Evolutionary conservation across 805 yeast genomes (phyloP), one percentile per base, ranked within the genome.

Genomic region (Myxozyma neotropica): DNA sequence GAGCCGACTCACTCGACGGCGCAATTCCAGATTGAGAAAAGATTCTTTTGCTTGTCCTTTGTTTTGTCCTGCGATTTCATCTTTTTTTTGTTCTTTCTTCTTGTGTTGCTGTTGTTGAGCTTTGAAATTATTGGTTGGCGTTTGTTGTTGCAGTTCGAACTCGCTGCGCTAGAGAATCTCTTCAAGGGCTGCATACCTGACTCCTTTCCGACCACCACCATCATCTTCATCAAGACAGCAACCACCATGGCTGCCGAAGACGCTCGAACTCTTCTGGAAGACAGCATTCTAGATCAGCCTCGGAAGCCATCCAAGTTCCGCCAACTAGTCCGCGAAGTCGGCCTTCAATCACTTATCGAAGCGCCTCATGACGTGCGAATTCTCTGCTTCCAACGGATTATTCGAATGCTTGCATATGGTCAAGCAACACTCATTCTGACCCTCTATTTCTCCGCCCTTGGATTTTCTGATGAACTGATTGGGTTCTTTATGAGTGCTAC

Each of bases 401-500:
- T 70, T n/a, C 69, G 77, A 17, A 53, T 75, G 57, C 53, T 71
- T 7, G 77, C 73, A 15, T 74, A 71, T 64, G 77, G 78, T 38
- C 73, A 73, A 52, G 67, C 71, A 13, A 67, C 74, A 19, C 59
- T 70, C 53, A 67, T 73, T 13, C 55, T 82, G 44, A 83, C 79
- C 3, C 68, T 78, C 38, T 82, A 73, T 62, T 72, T 83, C 65
- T 74, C 74, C 29, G 75, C 74, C 40, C 69, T 76, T 10, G 79
- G 78, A 2, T 71, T 81, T 19, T 63, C 70, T 4, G 83, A 80
- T 52, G 70, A 72, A 17, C 55, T 66, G 45, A 79, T 80, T n/a
- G 86, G 86, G 1, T 36, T 77, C 8, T 78, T 81, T 62, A 75
- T 82, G 76, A 75, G 84, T 0, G 53, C 76, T 4, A 79, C 82